Evolutionary conservation across 805 yeast species (phyloP), one percentile per base, ranked within the genome.

Genomic region (Millerozyma miso): DNA sequence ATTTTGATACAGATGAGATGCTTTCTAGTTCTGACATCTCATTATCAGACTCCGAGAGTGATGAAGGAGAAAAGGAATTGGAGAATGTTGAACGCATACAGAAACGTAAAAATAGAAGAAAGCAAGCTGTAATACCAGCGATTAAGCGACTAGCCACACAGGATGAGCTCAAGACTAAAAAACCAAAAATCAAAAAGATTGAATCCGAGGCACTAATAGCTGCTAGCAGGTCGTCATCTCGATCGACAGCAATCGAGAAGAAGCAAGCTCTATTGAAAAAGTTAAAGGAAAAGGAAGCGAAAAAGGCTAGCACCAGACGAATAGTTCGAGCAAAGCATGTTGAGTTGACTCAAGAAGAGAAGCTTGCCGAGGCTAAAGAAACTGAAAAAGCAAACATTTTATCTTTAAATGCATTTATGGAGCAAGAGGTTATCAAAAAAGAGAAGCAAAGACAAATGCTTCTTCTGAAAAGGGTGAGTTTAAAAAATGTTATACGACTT

Each of bases 361-460:
- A 83, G 33, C 62, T 85, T 36, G 83, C 76, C n/a, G 93, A 88
- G 59, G 98, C 99, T 1, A 69, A 81, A 37, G 85, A 83, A 52
- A 93, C 97, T 0, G 99, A 93, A 62, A 74, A 76, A 56, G 74
- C 77, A 35, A 93, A 93, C 60, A 67, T 80, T 2, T 69, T 79
- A 19, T 85, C 97, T 2, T 68, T 93, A 50, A 80, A 85, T 48
- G 72, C 77, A 53, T 93, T 86, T 57, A 79, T 83, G 53, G 95
- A 90, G 53, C 91, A 87, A 56, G 99, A 93, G 59, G 68, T 84
- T 34, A 82, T 80, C 37, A 83, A 88, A 54, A 88, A 88, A 58
- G 82, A 83, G 59, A 77, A 76, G 41, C 91, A 90, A 55, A 69
- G 90, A 43, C 88, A 84, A 36, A 65, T 85, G 45, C 79, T 86